These are phyloP conservation scores for Talaromyces thailandensis DNA, from an alignment of 495 filamentous ascomycete species.

Conservation along the genomic window DNA sequence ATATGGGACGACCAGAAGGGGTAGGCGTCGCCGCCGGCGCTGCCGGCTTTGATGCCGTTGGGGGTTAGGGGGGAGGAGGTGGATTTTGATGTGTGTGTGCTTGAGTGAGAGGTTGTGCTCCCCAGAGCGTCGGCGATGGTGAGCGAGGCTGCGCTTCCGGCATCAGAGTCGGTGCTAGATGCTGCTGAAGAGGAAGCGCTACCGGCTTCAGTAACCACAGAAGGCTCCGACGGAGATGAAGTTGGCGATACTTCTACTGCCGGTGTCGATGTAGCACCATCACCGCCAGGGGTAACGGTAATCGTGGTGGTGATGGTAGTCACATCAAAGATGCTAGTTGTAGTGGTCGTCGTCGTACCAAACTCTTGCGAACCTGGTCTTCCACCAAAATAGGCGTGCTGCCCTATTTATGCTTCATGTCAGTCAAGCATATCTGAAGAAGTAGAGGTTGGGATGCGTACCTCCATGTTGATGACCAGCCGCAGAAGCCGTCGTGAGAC, in stretches of 20 bases:
- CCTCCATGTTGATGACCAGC: neutral
- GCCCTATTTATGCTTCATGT: neutral
- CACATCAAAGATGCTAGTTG: neutral
- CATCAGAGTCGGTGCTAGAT: neutral
- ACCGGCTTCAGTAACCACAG: too few species aligned
- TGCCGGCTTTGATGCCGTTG: conserved; percentile 2
- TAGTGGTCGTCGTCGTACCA: neutral
- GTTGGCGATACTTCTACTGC: neutral
- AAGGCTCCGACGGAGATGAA: neutral
- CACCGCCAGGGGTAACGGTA: neutral
- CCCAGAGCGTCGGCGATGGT: neutral
- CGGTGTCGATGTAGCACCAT: neutral
- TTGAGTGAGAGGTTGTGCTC: neutral
- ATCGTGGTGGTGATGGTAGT: neutral
- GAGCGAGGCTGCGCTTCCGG: neutral
- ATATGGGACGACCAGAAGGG: neutral
- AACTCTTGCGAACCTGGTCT: neutral
- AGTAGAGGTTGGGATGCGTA: neutral
- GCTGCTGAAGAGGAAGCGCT: neutral
- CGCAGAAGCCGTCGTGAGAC: neutral
- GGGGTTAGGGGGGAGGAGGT: conserved; percentile 1
- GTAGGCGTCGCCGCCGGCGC: neutral
- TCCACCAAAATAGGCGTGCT: neutral
- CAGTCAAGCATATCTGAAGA: neutral
- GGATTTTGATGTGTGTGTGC: neutral